Conservation (phyloP, 108 stramenopile species). For the Stephanodiscus minutulus region DNA sequence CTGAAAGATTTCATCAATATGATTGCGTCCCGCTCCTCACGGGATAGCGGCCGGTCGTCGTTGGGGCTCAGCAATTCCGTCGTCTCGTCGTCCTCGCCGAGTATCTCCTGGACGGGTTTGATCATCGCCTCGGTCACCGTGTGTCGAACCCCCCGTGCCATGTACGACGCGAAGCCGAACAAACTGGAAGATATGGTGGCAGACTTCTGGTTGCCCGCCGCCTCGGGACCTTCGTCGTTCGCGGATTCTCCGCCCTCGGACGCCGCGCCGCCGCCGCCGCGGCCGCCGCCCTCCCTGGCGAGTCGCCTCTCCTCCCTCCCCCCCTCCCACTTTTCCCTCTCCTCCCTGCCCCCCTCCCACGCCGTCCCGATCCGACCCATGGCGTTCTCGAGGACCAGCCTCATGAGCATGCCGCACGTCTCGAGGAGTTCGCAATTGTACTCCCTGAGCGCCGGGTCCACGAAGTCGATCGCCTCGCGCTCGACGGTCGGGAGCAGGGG, state of each 20-base stretch:
- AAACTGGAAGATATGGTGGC: constrained; percentile 48
- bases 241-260: constrained; percentile 23
- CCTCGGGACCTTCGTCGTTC: constrained; percentile 3
- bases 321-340: constrained; percentile 41
- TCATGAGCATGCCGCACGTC: constrained; percentile 63
- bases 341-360: constrained; percentile 48
- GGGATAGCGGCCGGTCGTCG: constrained; percentile 68
- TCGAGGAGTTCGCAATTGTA: constrained; percentile 77
- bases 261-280: too few species aligned
- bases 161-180: constrained; percentile 74
- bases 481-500: constrained; percentile 85
- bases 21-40: constrained; percentile 72
- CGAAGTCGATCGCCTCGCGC: constrained; percentile 81
- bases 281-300: constrained; percentile 2
- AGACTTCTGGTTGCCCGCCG: constrained; percentile 6
- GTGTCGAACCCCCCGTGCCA: constrained; percentile 75
- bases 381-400: constrained; percentile 66
- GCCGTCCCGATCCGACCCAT: constrained; percentile 54
- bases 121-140: constrained; percentile 62
- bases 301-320: constrained; percentile 11
- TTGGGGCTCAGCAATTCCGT: constrained; percentile 64
- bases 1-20: constrained; percentile 76
- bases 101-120: constrained; percentile 35
- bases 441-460: constrained; percentile 67
- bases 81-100: constrained; percentile 57